phyloP scores from a whole-genome alignment of 495 filamentous ascomycete species.

The Trichoderma erinaceum region DNA sequence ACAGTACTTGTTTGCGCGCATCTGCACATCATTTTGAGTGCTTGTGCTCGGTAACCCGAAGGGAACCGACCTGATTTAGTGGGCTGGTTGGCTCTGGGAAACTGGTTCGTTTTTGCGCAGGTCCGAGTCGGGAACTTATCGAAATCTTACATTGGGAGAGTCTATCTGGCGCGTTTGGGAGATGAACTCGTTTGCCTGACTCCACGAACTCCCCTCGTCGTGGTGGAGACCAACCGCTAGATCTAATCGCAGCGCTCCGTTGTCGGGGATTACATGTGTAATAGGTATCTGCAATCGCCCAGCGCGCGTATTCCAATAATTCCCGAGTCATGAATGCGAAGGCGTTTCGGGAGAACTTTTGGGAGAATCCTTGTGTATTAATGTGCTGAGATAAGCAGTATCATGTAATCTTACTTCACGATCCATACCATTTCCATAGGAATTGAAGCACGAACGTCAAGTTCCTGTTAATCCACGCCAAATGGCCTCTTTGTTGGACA shows the following conservation, averaged over 20 bases:
- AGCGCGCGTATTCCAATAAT: background rate
- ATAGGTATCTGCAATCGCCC: background rate
- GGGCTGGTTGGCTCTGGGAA: background rate
- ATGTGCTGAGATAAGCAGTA: too few relatives aligned
- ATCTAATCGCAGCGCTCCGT: slow-evolving; percentile 4
- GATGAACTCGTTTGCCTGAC: background rate
- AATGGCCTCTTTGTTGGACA: too few relatives aligned
- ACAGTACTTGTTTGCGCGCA: background rate
- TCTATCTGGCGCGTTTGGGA: background rate
- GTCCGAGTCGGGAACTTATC: background rate
- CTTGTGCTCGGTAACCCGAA: background rate
- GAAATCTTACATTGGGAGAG: background rate
- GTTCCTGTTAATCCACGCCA: too few relatives aligned
- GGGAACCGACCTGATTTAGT: background rate
- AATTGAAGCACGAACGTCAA: too few relatives aligned
- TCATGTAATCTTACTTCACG: too few relatives aligned
- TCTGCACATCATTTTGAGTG: background rate
- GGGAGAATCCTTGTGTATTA: background rate
- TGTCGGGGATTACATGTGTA: background rate
- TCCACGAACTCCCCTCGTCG: background rate
- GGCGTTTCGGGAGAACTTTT: background rate
- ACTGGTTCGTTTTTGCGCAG: background rate
- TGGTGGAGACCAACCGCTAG: background rate
- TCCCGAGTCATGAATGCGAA: background rate
- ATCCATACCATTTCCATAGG: too few relatives aligned